Percentiles rank a stretch among this genome's conserved stretches.
Conservation (phyloP, 306 rosid species). For the Sindora glabra region DNA sequence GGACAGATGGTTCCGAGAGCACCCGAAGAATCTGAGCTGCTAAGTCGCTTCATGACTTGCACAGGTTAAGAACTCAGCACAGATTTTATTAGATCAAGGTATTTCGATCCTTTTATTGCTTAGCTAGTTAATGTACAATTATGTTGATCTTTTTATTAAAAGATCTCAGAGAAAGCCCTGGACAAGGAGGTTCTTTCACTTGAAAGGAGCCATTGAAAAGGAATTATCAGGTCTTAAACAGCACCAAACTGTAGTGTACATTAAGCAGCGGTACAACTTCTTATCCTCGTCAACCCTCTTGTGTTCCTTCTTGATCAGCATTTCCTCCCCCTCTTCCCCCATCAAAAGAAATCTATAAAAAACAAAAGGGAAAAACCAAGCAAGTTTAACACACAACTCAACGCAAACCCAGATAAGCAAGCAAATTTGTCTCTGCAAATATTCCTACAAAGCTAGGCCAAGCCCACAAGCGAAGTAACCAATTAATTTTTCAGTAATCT, state of each 20-base stretch:
- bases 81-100: constrained; percentile 18
- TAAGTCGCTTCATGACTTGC: constrained; percentile 60
- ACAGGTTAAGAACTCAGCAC: too few relatives aligned
- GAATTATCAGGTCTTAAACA: constrained; percentile 26
- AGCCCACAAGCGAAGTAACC: not conserved
- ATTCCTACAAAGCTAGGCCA: not conserved
- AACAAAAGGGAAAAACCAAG: too few relatives aligned
- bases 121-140: constrained; percentile 5
- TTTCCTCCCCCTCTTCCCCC: constrained; percentile 49
- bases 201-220: too few relatives aligned
- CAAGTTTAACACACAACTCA: too few relatives aligned
- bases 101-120: not conserved
- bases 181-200: constrained; percentile 19
- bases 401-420: constrained; percentile 1
- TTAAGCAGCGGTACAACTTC: constrained; percentile 12
- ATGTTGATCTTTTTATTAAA: not conserved
- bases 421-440: not conserved
- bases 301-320: constrained; percentile 16
- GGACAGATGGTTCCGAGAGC: constrained; percentile 55
- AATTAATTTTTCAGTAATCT: constrained; percentile 9
- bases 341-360: too few relatives aligned
- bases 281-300: constrained; percentile 21
- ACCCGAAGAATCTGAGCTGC: constrained; percentile 54
- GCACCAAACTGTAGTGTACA: constrained; percentile 32
- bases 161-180: constrained; percentile 21